phyloP scores from a whole-genome alignment of 768 basidiomycete genomes.

The Aureoboletus auriporus region DNA sequence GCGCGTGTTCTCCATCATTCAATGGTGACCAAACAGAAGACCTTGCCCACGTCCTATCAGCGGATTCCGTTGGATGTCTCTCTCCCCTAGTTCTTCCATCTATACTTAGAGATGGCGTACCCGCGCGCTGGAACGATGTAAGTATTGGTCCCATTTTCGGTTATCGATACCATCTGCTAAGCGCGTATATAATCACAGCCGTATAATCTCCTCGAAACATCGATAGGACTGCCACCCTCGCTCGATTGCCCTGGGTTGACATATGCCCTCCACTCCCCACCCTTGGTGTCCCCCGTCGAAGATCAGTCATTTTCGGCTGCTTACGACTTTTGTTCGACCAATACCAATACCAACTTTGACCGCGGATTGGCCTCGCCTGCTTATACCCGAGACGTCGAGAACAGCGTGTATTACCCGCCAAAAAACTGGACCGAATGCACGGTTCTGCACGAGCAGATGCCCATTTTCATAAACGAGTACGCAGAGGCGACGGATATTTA shows the following conservation, averaged over 20 bases:
- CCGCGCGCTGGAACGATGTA: slow-evolving; percentile 34
- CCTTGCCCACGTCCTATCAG: slow-evolving; percentile 14
- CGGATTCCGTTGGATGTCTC: slow-evolving; percentile 23
- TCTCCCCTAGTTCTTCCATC: slow-evolving; percentile 31
- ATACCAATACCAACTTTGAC: slow-evolving; percentile 8
- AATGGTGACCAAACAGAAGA: slow-evolving; percentile 23
- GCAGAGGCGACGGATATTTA: slow-evolving; percentile 12
- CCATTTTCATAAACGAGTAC: slow-evolving; percentile 29
- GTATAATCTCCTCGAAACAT: slow-evolving; percentile 32
- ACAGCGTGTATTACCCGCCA: slow-evolving; percentile 18
- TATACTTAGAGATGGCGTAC: slow-evolving; percentile 24
- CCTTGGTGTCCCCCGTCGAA: slow-evolving; percentile 23
- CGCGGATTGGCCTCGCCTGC: slow-evolving; percentile 1
- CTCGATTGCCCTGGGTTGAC: slow-evolving; percentile 19
- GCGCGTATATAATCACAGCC: slow-evolving; percentile 20
- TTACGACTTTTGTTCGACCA: slow-evolving; percentile 15
- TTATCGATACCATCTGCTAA: slow-evolving; percentile 10
- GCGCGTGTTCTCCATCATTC: slow-evolving; percentile 9
- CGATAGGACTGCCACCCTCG: slow-evolving; percentile 24
- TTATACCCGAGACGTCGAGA: slow-evolving; percentile 15
- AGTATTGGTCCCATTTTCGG: slow-evolving; percentile 13
- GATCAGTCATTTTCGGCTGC: slow-evolving; percentile 15
- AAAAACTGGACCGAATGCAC: slow-evolving; percentile 28
- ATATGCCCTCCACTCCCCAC: slow-evolving; percentile 22
- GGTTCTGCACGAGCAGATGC: slow-evolving; percentile 16